Conservation (phyloP, 2,329 filamentous ascomycete genomes). For the Apiospora sp. region DNA sequence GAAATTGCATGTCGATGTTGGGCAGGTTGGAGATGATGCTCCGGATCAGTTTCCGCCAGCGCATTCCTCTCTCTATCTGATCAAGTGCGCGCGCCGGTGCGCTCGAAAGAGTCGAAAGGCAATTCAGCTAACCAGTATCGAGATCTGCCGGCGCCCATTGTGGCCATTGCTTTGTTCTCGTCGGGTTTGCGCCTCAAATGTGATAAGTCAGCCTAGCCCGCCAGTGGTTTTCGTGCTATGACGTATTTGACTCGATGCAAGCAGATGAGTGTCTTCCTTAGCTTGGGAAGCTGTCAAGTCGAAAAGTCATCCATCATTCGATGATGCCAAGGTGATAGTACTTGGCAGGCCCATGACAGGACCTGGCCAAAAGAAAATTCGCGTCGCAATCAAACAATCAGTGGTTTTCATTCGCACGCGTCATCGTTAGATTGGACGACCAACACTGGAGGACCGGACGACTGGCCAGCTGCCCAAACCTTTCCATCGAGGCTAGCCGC, state of each 20-base stretch:
- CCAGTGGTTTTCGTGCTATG: not conserved
- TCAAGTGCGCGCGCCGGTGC: not conserved
- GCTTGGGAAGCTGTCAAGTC: not conserved
- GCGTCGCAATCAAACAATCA: not conserved
- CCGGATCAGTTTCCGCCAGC: not conserved
- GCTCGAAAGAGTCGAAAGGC: not conserved
- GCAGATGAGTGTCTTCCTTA: not conserved
- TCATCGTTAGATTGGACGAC: not conserved
- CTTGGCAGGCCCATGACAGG: not conserved
- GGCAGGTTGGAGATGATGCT: not conserved
- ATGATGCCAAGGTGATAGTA: slow-evolving; percentile 10
- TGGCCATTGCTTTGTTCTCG: not conserved
- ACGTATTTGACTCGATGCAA: slow-evolving; percentile 16
- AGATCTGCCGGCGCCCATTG: not conserved
- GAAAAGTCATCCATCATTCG: slow-evolving; percentile 3
- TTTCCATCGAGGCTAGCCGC: not conserved
- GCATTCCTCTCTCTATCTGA: not conserved
- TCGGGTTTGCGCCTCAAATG: not conserved
- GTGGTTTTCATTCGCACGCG: not conserved
- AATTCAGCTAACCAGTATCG: not conserved
- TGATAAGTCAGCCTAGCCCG: not conserved
- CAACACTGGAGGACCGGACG: not conserved
- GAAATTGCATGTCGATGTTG: not conserved
- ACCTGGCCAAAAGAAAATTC: not conserved
- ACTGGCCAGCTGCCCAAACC: not conserved